phyloP scores from a whole-genome alignment of 306 rosid genomes.

The Malus orientalis region DNA sequence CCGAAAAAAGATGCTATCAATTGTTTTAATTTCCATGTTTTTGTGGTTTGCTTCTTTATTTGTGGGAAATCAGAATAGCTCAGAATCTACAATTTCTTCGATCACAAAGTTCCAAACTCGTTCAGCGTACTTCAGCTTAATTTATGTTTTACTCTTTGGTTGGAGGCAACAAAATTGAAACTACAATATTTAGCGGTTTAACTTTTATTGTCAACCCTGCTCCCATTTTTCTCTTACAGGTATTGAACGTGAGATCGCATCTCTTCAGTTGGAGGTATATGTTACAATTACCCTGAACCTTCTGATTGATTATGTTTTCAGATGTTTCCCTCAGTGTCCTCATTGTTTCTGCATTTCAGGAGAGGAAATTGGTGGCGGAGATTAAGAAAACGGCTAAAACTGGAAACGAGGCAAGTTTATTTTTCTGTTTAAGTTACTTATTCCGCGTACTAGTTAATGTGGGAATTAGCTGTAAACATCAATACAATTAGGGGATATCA shows the following conservation, averaged over 20 bases:
- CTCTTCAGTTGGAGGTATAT: conserved; percentile 85
- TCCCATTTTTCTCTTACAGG: conserved; percentile 30
- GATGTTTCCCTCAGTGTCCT: neutral
- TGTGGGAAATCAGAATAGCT: no score
- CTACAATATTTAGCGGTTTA: neutral
- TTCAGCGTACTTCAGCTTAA: neutral
- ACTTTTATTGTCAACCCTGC: neutral
- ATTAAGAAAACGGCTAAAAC: conserved; percentile 83
- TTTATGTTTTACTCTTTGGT: neutral
- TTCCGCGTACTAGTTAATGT: neutral
- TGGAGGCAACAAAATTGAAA: neutral
- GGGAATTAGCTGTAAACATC: neutral
- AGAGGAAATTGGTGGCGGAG: conserved; percentile 88
- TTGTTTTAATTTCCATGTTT: neutral
- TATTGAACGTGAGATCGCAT: conserved; percentile 82
- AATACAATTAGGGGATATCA: neutral
- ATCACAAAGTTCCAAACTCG: neutral
- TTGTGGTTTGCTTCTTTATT: neutral
- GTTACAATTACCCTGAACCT: neutral
- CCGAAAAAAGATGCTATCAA: neutral
- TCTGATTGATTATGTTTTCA: neutral
- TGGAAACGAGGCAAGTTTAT: conserved; percentile 70
- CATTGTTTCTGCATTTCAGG: conserved; percentile 40
- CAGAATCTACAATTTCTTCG: neutral
- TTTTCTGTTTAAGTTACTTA: neutral